These are phyloP conservation scores for Aechmea fasciata DNA, from an alignment of 176 grass and related monocot genomes.

Conservation along the genomic window DNA sequence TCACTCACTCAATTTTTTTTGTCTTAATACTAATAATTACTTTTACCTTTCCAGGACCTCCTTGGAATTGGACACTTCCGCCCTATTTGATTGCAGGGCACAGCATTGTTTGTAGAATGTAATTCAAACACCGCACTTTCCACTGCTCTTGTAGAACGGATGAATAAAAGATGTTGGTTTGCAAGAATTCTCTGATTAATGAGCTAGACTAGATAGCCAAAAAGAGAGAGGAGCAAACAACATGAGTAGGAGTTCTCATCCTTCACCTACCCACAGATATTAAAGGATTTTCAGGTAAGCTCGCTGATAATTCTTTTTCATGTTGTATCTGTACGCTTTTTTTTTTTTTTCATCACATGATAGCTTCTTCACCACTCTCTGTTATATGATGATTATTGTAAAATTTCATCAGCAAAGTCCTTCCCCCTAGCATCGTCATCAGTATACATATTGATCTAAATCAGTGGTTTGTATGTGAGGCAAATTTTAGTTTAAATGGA, in stretches of 20 bases:
- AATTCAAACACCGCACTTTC: constrained; percentile 10
- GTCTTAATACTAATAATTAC: not conserved
- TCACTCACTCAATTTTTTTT: not conserved
- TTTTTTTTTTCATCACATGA: not conserved
- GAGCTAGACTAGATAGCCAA: not conserved
- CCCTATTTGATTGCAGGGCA: constrained; percentile 22
- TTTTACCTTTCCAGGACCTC: constrained; percentile 45
- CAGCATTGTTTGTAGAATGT: not conserved
- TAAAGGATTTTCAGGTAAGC: not conserved
- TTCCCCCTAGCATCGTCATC: not conserved
- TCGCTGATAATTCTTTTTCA: not conserved
- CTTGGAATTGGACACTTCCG: constrained; percentile 62
- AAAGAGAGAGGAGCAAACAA: not conserved
- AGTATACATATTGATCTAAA: too few species aligned
- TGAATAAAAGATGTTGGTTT: not conserved
- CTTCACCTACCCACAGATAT: not conserved
- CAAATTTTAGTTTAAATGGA: too few species aligned
- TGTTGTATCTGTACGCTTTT: not conserved
- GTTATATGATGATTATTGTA: not conserved
- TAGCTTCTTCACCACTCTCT: not conserved
- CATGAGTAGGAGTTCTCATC: too few species aligned
- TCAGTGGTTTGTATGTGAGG: too few species aligned
- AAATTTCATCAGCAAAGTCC: not conserved
- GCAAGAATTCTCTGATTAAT: not conserved
- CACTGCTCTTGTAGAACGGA: constrained; percentile 7